phyloP scores from a whole-genome alignment of 2,329 filamentous ascomycete genomes.

The Dactylellina cionopaga region DNA sequence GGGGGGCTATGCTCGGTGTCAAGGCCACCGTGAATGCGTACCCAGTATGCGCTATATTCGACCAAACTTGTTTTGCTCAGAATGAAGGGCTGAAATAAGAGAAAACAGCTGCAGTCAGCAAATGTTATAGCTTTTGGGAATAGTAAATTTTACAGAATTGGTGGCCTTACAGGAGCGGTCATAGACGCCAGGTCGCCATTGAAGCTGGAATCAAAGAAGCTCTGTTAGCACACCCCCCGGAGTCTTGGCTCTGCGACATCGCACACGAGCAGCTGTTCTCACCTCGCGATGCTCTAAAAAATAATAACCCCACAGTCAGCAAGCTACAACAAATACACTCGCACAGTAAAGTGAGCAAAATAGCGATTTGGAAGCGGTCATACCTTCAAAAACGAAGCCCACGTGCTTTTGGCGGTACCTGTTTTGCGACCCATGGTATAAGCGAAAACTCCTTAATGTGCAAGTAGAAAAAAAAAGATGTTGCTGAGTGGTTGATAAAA shows the following conservation, averaged over 20 bases:
- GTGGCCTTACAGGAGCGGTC: constrained; percentile 70
- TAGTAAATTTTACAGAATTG: constrained; percentile 5
- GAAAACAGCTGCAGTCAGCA: constrained; percentile 68
- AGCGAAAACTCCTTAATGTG: constrained; percentile 38
- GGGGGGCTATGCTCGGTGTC: constrained; percentile 40
- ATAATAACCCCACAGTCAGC: not conserved
- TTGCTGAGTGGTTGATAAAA: not conserved
- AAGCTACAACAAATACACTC: not conserved
- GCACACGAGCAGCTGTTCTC: constrained; percentile 24
- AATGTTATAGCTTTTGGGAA: constrained; percentile 24
- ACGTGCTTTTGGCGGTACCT: constrained; percentile 55
- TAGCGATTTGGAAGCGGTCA: not conserved
- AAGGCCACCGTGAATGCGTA: constrained; percentile 50
- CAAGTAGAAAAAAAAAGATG: not conserved
- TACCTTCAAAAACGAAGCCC: constrained; percentile 57
- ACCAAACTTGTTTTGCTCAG: constrained; percentile 80
- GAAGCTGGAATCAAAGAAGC: constrained; percentile 70
- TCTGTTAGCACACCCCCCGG: not conserved
- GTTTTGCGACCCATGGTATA: constrained; percentile 55
- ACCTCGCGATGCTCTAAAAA: constrained; percentile 49
- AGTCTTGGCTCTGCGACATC: not conserved
- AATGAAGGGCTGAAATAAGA: constrained; percentile 83
- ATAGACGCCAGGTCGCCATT: constrained; percentile 82
- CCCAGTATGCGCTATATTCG: constrained; percentile 84
- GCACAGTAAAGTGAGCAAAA: constrained; percentile 7